Base-by-base conservation (phyloP, 192 early-diverging fungal species). In the Rhizophagus sp. region DNA sequence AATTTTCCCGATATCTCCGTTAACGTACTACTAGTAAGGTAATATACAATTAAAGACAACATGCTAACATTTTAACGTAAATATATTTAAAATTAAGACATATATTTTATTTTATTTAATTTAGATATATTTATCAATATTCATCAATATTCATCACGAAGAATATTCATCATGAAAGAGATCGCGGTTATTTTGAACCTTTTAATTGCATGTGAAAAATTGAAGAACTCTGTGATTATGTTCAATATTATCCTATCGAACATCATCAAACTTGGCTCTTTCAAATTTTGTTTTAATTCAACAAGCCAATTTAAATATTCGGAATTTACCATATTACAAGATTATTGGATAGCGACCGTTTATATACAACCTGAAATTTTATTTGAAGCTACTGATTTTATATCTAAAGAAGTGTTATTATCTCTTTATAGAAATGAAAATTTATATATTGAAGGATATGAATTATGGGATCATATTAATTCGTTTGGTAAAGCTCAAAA, bases 41-140 rank as follows among this genome's bases (percentile, higher is more conserved):
- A 47, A 47, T 47, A 47, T 12, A 12, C 44, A 47, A 41, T 41
- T 41, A 6, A 8, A 41, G 8, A 36, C 34, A 34, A 34, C 34
- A 36, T 36, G 4, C 2, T 36, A 41, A 41, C 39, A 41, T 41
- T 41, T 41, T 41, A 41, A 41, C 39, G 39, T 5, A 41, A 8
- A 41, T 41, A 41, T 6, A 41, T 41, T 41, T 41, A 7, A 41
- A 5, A 41, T 41, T 41, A 41, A 41, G 39, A 41, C 39, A 41
- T 41, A n/a, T n/a, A n/a, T 7, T 41, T 41, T 41, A 8, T 41
- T 41, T 47, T 47, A 47, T 47, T 47, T 47, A 47, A 12, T 47
- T 47, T 19, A 76, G 75, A 30, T 76, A 76, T 24, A 62, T 76
- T 5, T 76, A 76, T 41, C n/a, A n/a, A n/a, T n/a, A n/a, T n/a